Conservation (phyloP, 2,329 filamentous ascomycete species). For the Hymenoscyphus scutula region DNA sequence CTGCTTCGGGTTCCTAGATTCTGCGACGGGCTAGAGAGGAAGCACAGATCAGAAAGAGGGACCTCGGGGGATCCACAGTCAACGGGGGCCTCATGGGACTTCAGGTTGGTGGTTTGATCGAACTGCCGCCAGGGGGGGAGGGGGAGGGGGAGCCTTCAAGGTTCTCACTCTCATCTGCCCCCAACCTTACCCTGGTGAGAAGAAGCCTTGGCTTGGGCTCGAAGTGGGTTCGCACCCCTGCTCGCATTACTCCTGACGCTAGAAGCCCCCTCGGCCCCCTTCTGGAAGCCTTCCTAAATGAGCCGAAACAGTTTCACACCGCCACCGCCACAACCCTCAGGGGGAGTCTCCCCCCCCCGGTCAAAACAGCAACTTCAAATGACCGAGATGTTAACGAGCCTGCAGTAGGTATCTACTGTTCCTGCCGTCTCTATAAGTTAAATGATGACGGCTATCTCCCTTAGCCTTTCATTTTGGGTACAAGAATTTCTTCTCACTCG, state of each 20-base stretch:
- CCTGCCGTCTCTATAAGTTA: no score
- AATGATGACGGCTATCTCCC: no score
- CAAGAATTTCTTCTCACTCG: not conserved
- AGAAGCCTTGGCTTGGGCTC: not conserved
- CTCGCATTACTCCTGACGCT: not conserved
- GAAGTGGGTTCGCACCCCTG: not conserved
- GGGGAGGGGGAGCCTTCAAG: no score
- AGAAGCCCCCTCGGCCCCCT: no score
- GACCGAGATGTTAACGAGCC: no score
- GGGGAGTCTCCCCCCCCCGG: not conserved
- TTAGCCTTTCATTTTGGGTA: not conserved
- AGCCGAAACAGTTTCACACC: not conserved
- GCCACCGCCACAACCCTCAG: not conserved
- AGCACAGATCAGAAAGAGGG: conserved; percentile 2
- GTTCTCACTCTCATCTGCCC: not conserved
- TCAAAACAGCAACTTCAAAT: no score
- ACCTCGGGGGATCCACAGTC: not conserved
- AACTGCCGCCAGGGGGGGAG: not conserved
- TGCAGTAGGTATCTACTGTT: no score
- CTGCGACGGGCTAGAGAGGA: not conserved
- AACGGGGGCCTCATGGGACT: not conserved
- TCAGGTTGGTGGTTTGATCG: not conserved
- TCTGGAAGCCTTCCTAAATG: conserved; percentile 3
- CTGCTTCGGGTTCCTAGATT: not conserved
- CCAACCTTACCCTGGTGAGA: not conserved